Evolutionary conservation across 208 protist species (phyloP).

Genomic region (Crithidia mellificae): DNA sequence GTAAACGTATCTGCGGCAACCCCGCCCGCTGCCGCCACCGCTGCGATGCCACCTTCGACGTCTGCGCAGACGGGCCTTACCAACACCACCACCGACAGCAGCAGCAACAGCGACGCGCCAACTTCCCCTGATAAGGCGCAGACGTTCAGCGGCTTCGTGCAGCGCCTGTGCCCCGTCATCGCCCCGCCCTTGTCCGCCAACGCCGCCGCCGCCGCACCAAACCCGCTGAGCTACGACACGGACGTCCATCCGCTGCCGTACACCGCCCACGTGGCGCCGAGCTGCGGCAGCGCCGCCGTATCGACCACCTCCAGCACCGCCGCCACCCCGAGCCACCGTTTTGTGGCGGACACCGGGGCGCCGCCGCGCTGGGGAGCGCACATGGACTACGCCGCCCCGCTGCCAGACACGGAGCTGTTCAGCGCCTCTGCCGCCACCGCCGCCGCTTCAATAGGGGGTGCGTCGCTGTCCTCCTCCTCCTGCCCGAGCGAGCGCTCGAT

Average conservation of each 20-base stretch:
- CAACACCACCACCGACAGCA: not conserved
- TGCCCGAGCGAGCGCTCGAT: not conserved
- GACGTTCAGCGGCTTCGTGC: slow-evolving; percentile 27
- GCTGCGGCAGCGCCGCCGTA: not conserved
- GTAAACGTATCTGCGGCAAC: not conserved
- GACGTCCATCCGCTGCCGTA: not conserved
- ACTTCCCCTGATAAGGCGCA: slow-evolving; percentile 11
- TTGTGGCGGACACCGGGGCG: not conserved
- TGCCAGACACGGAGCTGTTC: not conserved
- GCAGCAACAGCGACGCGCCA: not conserved
- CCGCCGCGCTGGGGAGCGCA: not conserved
- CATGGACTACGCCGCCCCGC: not conserved
- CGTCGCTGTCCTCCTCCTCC: too few species aligned
- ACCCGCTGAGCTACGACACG: slow-evolving; percentile 9
- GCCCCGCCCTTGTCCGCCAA: not conserved
- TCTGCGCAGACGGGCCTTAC: not conserved
- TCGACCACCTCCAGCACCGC: not conserved
- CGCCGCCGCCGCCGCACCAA: not conserved
- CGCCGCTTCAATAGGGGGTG: too few species aligned
- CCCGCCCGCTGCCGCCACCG: not conserved
- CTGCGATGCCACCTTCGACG: not conserved
- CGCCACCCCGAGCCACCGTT: not conserved
- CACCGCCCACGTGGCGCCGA: not conserved
- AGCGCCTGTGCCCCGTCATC: slow-evolving; percentile 11
- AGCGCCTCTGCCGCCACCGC: not conserved